A percentile compares a stretch with the other conserved stretches of the same genome.
phyloP scores from a whole-genome alignment of 2,329 filamentous ascomycete species.

The Epichloe coenophiala region DNA sequence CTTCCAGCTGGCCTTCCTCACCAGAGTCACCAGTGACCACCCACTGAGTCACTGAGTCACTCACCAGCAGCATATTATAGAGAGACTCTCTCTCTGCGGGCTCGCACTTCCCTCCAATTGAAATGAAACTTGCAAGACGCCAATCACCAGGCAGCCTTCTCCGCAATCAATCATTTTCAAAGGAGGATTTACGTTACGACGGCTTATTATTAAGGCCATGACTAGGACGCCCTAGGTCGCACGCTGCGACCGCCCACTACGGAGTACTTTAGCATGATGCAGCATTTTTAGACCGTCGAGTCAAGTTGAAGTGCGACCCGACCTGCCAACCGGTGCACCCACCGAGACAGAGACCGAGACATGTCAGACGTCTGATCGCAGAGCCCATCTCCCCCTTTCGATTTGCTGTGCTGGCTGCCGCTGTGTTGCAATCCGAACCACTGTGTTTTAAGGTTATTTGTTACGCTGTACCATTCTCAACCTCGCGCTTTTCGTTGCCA shows the following conservation, averaged over 20 bases:
- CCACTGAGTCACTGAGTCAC: no score
- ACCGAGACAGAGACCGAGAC: conserved; percentile 1
- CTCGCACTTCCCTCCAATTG: background rate
- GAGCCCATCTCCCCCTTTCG: background rate
- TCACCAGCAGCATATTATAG: no score
- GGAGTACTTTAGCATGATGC: background rate
- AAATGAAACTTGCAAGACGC: background rate
- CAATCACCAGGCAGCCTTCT: no score
- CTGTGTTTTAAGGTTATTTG: conserved; percentile 9
- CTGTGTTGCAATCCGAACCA: background rate
- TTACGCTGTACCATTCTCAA: background rate
- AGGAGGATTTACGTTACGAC: no score
- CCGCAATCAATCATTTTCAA: no score
- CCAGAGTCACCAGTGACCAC: no score
- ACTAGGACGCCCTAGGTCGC: no score
- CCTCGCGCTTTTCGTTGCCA: background rate
- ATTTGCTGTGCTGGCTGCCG: background rate
- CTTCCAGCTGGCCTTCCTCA: no score
- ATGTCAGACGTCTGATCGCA: background rate
- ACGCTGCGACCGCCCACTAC: background rate
- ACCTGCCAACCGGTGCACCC: background rate
- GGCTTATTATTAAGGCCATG: background rate
- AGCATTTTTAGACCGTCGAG: background rate
- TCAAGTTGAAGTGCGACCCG: background rate
- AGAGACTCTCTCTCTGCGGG: no score